These are phyloP conservation scores for Nissolia schottii DNA, from an alignment of 306 rosid species.

Conservation along the genomic window DNA sequence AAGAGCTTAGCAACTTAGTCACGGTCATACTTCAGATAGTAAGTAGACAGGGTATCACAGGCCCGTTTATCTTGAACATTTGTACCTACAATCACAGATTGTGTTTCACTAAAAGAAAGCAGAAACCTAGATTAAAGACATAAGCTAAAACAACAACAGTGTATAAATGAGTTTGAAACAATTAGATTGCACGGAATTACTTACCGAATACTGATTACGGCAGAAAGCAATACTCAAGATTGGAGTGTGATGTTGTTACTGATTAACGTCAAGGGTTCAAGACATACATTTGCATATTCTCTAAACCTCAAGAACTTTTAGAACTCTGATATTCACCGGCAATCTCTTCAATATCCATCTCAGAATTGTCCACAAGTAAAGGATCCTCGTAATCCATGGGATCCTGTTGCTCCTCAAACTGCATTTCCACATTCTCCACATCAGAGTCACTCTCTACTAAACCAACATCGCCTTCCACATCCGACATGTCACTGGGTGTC, in stretches of 20 bases:
- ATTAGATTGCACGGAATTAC: not conserved
- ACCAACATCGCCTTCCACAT: slow-evolving; percentile 42
- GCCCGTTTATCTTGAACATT: not conserved
- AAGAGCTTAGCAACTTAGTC: not conserved
- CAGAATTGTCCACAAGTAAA: slow-evolving; percentile 29
- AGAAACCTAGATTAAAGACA: slow-evolving; percentile 2
- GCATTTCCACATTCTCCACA: slow-evolving; percentile 32
- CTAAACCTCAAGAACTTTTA: not conserved
- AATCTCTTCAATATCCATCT: slow-evolving; percentile 61
- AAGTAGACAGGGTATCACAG: not conserved
- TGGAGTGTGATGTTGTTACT: not conserved
- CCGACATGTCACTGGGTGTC: slow-evolving; percentile 48
- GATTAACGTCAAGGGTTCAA: slow-evolving; percentile 8
- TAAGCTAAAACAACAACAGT: not conserved
- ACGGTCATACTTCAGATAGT: not conserved
- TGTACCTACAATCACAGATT: not conserved
- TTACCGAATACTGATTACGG: not conserved
- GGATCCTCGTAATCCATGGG: slow-evolving; percentile 31
- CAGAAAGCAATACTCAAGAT: slow-evolving; percentile 4
- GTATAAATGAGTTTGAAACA: not conserved
- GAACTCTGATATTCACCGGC: slow-evolving; percentile 28
- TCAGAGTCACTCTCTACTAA: slow-evolving; percentile 37
- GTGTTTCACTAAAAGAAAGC: slow-evolving; percentile 2
- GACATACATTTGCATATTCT: not conserved
- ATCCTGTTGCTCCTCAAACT: slow-evolving; percentile 41